A percentile compares a stretch with the other conserved stretches of the same genome.
phyloP scores from a whole-genome alignment of 2,329 filamentous ascomycete genomes.

The Periconia macrospinosa region DNA sequence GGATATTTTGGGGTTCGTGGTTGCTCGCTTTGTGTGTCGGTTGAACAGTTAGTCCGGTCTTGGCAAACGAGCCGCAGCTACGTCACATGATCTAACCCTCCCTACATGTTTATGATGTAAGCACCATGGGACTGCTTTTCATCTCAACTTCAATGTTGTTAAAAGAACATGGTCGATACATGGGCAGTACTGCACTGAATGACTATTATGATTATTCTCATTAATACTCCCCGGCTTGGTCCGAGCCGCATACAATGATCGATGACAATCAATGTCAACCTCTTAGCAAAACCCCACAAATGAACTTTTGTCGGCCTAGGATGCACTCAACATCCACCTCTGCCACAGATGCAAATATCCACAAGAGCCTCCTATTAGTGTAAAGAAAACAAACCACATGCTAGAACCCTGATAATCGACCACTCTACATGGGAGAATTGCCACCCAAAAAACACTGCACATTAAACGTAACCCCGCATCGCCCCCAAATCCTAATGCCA shows the following conservation, averaged over 20 bases:
- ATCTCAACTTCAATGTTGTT: too few species aligned
- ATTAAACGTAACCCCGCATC: background rate
- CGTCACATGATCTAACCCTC: conserved; percentile 2
- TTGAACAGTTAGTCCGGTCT: conserved; percentile 9
- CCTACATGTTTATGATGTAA: background rate
- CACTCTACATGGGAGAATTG: background rate
- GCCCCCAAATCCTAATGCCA: background rate
- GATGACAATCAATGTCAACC: too few species aligned
- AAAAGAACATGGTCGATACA: too few species aligned
- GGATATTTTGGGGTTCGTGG: conserved; percentile 31
- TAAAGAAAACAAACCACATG: background rate
- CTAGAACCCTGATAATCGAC: background rate
- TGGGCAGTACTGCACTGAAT: too few species aligned
- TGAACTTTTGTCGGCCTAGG: background rate
- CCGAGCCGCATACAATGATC: too few species aligned
- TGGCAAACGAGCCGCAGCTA: conserved; percentile 10
- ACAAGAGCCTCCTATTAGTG: background rate
- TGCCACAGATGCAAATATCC: background rate
- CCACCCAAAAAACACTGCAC: background rate
- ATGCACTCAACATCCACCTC: background rate
- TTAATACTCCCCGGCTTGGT: too few species aligned
- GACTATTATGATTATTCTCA: too few species aligned
- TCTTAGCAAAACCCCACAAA: background rate
- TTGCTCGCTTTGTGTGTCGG: conserved; percentile 16
- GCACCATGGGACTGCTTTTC: too few species aligned